Conservation (phyloP, 2,329 filamentous ascomycete genomes). For the Cytospora mali region DNA sequence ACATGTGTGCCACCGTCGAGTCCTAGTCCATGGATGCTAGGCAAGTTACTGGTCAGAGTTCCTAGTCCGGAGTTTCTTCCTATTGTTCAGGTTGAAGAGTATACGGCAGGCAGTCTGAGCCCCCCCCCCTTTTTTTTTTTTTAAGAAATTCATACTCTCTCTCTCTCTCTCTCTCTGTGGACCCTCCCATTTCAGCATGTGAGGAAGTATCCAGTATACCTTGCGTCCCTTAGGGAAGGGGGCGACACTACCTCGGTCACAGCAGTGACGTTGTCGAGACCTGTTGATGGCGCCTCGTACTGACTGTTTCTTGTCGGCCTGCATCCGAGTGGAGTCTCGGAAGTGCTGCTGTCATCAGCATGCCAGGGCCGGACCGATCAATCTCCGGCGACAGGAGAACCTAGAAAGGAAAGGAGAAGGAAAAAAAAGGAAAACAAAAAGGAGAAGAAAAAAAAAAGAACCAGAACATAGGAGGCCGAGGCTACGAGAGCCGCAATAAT, state of each 20-base stretch:
- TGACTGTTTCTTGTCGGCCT: not conserved
- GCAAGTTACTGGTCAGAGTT: not conserved
- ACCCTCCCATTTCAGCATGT: not conserved
- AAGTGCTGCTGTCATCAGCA: not conserved
- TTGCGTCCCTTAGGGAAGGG: not conserved
- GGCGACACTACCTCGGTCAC: not conserved
- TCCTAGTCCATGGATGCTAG: no score
- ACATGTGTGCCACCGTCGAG: no score
- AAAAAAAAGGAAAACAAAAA: no score
- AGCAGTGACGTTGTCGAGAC: not conserved
- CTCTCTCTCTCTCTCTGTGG: not conserved
- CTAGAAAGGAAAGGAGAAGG: no score
- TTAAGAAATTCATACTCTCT: no score
- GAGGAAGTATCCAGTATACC: not conserved
- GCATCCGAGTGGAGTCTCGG: not conserved
- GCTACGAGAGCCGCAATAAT: not conserved
- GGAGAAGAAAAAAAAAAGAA: no score
- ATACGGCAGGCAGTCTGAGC: not conserved
- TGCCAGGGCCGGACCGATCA: not conserved
- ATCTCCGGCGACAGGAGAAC: not conserved
- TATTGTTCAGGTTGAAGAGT: not conserved
- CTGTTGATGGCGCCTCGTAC: not conserved
- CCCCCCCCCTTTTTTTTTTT: no score
- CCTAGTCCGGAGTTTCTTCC: not conserved
- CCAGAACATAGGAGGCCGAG: not conserved